These are phyloP conservation scores for Fusarium sp. DNA, from an alignment of 2,329 filamentous ascomycete species.

Conservation along the genomic window DNA sequence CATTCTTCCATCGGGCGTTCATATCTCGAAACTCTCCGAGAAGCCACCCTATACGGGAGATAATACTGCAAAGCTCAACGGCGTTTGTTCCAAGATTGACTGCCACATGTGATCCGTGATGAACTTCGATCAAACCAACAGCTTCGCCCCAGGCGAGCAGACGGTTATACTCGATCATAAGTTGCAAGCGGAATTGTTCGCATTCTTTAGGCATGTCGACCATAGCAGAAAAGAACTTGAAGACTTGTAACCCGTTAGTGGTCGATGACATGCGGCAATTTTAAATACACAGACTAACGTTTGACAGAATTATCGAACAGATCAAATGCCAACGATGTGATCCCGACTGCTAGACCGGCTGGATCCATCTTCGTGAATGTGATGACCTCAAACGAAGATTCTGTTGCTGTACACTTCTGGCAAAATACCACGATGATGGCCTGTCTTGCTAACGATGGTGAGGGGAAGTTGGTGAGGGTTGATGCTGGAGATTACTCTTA, in stretches of 20 bases:
- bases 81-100: neutral
- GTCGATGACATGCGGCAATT: neutral
- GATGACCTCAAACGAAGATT: neutral
- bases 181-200: neutral
- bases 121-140: neutral
- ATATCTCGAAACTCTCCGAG: neutral
- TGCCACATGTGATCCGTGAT: neutral
- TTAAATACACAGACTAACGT: neutral
- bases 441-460: neutral
- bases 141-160: neutral
- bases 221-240: neutral
- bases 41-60: neutral
- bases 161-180: neutral
- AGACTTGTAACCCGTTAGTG: neutral
- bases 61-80: neutral
- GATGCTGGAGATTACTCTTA: no score
- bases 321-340: neutral
- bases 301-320: neutral
- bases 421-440: neutral
- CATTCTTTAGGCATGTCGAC: neutral
- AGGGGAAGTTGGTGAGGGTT: neutral
- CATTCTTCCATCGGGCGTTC: neutral
- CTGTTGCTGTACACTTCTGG: neutral
- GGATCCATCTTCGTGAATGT: neutral
- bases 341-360: neutral